Percentiles rank a stretch among this genome's conserved stretches.
phyloP scores from a whole-genome alignment of 352 stramenopile genomes.

The Phytophthora multivora region DNA sequence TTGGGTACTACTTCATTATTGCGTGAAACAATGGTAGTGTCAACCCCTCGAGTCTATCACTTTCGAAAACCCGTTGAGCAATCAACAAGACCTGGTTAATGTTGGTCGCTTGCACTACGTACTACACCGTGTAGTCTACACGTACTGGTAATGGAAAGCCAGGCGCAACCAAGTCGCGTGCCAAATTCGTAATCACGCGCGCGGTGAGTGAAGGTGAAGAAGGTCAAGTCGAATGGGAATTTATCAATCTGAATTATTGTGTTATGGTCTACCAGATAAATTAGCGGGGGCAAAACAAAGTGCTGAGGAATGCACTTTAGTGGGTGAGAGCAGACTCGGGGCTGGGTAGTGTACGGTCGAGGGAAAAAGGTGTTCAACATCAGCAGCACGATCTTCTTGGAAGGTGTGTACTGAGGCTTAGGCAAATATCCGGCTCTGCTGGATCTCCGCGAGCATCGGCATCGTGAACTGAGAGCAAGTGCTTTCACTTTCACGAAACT shows the following conservation, averaged over 20 bases:
- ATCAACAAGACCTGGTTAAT: neutral
- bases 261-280: slow-evolving; percentile 26
- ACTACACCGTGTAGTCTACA: no score
- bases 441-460: slow-evolving; percentile 58
- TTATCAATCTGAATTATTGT: slow-evolving; percentile 21
- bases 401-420: slow-evolving; percentile 19
- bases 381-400: neutral
- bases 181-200: slow-evolving; percentile 4
- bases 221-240: neutral
- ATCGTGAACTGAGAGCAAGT: slow-evolving; percentile 49
- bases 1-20: no score
- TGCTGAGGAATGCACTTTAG: slow-evolving; percentile 8
- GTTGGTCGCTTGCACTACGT: slow-evolving; percentile 13
- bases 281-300: slow-evolving; percentile 25
- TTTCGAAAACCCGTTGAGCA: neutral
- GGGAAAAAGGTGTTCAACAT: slow-evolving; percentile 11
- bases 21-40: no score
- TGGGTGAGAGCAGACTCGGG: slow-evolving; percentile 13
- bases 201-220: slow-evolving; percentile 23
- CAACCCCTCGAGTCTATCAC: no score
- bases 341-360: slow-evolving; percentile 23
- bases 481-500: slow-evolving; percentile 33
- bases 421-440: slow-evolving; percentile 64
- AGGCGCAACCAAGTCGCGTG: slow-evolving; percentile 1
- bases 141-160: no score